Base-by-base conservation (phyloP, 1,284 basidiomycete species). In the Ceratobasidium sp. region DNA sequence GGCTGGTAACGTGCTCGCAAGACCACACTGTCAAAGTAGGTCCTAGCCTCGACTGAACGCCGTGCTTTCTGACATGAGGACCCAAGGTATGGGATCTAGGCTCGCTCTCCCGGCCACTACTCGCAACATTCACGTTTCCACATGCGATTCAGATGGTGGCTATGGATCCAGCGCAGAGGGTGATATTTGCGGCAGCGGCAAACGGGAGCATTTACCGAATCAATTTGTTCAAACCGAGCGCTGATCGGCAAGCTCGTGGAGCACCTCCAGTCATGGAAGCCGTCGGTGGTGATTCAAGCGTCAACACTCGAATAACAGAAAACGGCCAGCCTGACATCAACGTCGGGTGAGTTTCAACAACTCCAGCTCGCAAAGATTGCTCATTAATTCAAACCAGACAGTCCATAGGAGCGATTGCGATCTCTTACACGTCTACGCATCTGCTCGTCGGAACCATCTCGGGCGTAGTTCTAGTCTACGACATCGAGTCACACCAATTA, bases 11-110 rank as follows among this genome's bases (percentile, higher is more conserved):
- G 0, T 87, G 91, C 5, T 93, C 93, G 0, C 78, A 91, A 43
- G 96, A 98, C 77, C 91, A 93, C 71, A 92, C 92, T n/a, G 92
- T 94, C 75, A 98, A 98, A 83, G 92, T 93, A 71, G 67, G 78
- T 29, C 54, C 20, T 22, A 12, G 45, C 15, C 22, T 25, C 20
- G 22, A 7, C 27, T 29, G 32, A 25, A 47, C 75, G 17, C 69
- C 75, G 27, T 73, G 27, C 32, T 60, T 22, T 70, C 53, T 73
- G 71, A 70, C 50, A 43, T 32, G 31, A 31, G 56, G 25, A 52
- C 73, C 87, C 29, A 71, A 78, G 91, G 79, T 94, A 52, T 96
- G 94, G 93, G 92, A 94, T 74, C 79, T 94, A 4, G 82, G 62
- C 15, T 53, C 62, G 10, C 62, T 87, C 2, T 87, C 92, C 0